phyloP scores from a whole-genome alignment of 148 eudicot genomes.

The Gaultheria prostrata region DNA sequence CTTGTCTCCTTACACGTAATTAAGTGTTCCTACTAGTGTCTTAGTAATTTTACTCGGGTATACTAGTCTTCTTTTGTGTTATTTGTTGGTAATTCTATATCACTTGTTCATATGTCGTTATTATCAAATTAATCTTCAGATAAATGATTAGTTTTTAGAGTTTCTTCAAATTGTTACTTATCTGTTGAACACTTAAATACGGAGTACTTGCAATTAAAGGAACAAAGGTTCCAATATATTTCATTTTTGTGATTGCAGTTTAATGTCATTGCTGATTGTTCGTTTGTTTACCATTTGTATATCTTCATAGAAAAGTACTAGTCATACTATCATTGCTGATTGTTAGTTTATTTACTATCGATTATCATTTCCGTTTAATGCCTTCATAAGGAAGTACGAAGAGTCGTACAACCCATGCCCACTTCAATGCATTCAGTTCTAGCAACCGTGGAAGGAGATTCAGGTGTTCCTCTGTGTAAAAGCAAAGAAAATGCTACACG shows the following conservation, averaged over 20 bases:
- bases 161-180: background rate
- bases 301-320: background rate
- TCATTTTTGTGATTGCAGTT: background rate
- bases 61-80: conserved; percentile 18
- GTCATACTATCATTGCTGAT: background rate
- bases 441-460: background rate
- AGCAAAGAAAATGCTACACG: background rate
- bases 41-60: conserved; percentile 19
- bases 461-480: background rate
- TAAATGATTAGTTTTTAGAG: background rate
- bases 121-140: background rate
- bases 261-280: background rate
- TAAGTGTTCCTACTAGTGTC: conserved; percentile 12
- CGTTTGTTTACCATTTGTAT: background rate
- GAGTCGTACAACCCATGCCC: background rate
- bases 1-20: conserved; percentile 30
- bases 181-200: background rate
- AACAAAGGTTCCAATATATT: background rate
- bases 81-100: conserved; percentile 20
- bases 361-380: no score
- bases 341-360: background rate
- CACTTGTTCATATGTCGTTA: conserved; percentile 27
- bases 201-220: background rate
- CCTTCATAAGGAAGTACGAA: background rate
- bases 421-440: background rate